Evolutionary conservation across 2,329 filamentous ascomycete species (phyloP), one percentile per base, ranked within the genome.

Genomic region (Monosporascus sp.): DNA sequence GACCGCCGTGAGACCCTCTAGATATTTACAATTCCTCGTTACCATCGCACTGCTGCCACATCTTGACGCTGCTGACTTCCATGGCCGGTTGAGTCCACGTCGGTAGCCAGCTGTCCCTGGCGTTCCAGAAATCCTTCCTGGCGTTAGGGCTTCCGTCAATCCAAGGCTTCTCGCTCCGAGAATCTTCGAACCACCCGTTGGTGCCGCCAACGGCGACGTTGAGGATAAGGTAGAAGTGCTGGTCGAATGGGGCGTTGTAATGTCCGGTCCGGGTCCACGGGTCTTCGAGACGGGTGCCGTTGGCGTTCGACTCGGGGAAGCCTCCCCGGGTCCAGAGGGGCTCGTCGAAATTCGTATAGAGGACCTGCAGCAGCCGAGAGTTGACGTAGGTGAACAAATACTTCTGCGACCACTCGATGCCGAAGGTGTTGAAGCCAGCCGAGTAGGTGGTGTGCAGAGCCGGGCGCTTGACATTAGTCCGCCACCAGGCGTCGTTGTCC

Each of bases 311-410:
- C 18, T 79, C 69, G 5, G 87, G 84, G 67, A 92, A 92, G 50
- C 78, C 72, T 28, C 88, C 88, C 48, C 85, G 82, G 60, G 82
- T 60, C 82, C 85, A 91, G 64, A 91, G 80, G 9, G 82, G 78
- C 62, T 81, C 67, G 61, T 86, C 75, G 64, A 91, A 91, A 69
- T 86, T 88, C 61, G 82, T 86, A 75, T 91, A 95, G 57, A 91
- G 78, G 50, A 93, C 88, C 68, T 93, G 89, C 28, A 91, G 76
- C 20, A 95, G 81, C 14, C 88, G 85, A 46, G 82, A 87, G 77
- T 94, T 87, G 74, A 95, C 79, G 68, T 91, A 95, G 24, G 88
- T 92, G 74, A 93, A 95, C 55, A 94, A 75, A 69, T 95, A 94
- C 70, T 92, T 93, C 62, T 93, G 81, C 50, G 84, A 91, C 90